These are phyloP conservation scores for Candida corydali DNA, from an alignment of 805 yeast genomes.

Conservation along the genomic window DNA sequence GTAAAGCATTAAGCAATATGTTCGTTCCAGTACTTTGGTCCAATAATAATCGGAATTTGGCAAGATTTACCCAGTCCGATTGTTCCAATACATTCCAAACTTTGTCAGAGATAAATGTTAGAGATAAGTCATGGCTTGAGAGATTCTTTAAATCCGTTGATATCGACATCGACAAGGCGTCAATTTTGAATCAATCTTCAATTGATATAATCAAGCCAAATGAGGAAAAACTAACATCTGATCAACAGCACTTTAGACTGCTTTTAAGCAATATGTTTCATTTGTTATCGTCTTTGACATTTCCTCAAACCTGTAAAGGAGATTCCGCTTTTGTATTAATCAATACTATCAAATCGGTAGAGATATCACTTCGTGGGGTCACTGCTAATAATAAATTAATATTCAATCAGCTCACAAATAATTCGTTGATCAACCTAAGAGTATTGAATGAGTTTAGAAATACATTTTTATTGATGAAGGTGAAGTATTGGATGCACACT, in stretches of 20 bases:
- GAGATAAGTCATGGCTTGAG: conserved; percentile 22
- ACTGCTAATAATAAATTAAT: conserved; percentile 40
- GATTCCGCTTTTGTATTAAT: conserved; percentile 40
- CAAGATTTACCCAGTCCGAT: conserved; percentile 16
- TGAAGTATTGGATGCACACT: conserved; percentile 32
- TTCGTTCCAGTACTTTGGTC: conserved; percentile 75
- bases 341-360: conserved; percentile 60
- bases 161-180: conserved; percentile 19
- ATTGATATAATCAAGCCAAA: conserved; percentile 22
- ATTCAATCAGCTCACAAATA: conserved; percentile 58
- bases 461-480: conserved; percentile 29
- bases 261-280: conserved; percentile 33
- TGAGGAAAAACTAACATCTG: neutral
- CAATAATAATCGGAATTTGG: conserved; percentile 36
- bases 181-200: conserved; percentile 23
- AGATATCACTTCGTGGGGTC: conserved; percentile 59
- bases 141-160: conserved; percentile 17
- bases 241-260: conserved; percentile 22
- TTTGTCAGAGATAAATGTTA: conserved; percentile 12
- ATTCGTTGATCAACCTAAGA: conserved; percentile 55
- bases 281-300: conserved; percentile 29
- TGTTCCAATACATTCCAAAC: conserved; percentile 12
- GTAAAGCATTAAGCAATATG: conserved; percentile 80
- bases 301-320: conserved; percentile 34
- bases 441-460: conserved; percentile 38